Evolutionary conservation across 2,329 filamentous ascomycete species (phyloP).

Genomic region (Diaporthe batatas): DNA sequence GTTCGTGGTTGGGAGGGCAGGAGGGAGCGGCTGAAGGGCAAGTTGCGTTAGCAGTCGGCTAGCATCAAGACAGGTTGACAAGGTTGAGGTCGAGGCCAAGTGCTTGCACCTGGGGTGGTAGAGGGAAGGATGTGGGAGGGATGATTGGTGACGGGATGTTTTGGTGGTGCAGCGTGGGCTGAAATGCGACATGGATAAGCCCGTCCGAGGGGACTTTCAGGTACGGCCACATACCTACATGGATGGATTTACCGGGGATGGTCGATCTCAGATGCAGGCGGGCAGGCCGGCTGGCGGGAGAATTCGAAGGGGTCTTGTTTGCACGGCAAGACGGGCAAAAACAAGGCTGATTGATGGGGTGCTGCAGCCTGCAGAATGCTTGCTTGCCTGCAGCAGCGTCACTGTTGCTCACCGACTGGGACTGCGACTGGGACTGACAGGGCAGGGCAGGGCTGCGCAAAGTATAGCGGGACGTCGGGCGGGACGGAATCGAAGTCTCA

Average conservation of each 20-base stretch:
- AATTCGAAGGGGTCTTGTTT: slow-evolving; percentile 22
- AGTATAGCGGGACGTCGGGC: not conserved
- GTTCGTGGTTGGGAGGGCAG: not conserved
- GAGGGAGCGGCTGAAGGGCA: slow-evolving; percentile 2
- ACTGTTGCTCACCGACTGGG: slow-evolving; percentile 17
- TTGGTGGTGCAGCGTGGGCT: slow-evolving; percentile 33
- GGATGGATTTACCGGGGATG: slow-evolving; percentile 33
- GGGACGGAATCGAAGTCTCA: slow-evolving; percentile 30
- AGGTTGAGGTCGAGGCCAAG: slow-evolving; percentile 12
- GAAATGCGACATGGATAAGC: slow-evolving; percentile 35
- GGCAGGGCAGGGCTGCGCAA: slow-evolving; percentile 9
- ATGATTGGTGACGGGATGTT: slow-evolving; percentile 28
- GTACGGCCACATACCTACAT: slow-evolving; percentile 27
- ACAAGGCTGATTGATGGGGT: slow-evolving; percentile 31
- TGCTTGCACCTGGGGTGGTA: slow-evolving; percentile 1
- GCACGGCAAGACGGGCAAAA: slow-evolving; percentile 19
- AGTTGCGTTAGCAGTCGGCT: not conserved
- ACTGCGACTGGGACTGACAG: not conserved
- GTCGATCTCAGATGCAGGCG: slow-evolving; percentile 32
- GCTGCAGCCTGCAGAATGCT: slow-evolving; percentile 14
- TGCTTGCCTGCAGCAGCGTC: slow-evolving; percentile 29
- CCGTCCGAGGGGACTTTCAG: slow-evolving; percentile 18
- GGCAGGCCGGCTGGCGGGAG: not conserved
- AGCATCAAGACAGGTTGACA: not conserved
- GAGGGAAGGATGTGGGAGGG: slow-evolving; percentile 30